phyloP scores from a whole-genome alignment of 1,284 basidiomycete genomes.

The Boletus semigastroideus region DNA sequence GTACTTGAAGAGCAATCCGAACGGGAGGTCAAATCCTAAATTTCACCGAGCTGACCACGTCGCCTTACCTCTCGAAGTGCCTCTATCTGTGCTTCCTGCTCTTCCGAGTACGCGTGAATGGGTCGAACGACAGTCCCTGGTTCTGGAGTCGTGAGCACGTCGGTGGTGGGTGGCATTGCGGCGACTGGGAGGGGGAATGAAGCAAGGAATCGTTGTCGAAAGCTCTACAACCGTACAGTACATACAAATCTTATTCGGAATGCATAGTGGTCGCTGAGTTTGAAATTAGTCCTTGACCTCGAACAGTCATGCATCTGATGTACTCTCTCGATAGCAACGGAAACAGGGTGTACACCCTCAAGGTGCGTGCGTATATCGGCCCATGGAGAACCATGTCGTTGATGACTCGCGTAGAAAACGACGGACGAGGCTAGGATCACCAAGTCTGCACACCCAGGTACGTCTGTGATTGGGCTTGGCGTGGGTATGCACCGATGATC shows the following conservation, averaged over 20 bases:
- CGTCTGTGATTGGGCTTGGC: neutral
- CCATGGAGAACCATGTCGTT: neutral
- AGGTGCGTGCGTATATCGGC: constrained; percentile 48
- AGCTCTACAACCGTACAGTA: neutral
- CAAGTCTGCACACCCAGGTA: constrained; percentile 94
- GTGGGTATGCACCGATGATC: constrained; percentile 7
- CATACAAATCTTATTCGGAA: neutral
- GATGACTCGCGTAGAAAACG: constrained; percentile 61
- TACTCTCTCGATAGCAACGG: constrained; percentile 82
- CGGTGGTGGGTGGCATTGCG: constrained; percentile 38
- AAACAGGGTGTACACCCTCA: constrained; percentile 86
- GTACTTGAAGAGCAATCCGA: constrained; percentile 47
- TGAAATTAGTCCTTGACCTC: neutral
- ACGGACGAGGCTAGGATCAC: constrained; percentile 80
- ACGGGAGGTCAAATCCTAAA: neutral
- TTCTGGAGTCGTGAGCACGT: constrained; percentile 47
- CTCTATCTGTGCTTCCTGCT: constrained; percentile 59
- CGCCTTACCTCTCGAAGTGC: constrained; percentile 58
- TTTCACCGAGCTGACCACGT: neutral
- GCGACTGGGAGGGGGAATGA: neutral
- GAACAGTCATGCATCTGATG: constrained; percentile 84
- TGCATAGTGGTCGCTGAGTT: constrained; percentile 19
- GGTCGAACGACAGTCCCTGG: constrained; percentile 51
- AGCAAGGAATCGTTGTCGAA: neutral
- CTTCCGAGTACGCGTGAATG: constrained; percentile 58